Conservation (phyloP, 2,329 filamentous ascomycete genomes). For the Metarhizium rileyi region DNA sequence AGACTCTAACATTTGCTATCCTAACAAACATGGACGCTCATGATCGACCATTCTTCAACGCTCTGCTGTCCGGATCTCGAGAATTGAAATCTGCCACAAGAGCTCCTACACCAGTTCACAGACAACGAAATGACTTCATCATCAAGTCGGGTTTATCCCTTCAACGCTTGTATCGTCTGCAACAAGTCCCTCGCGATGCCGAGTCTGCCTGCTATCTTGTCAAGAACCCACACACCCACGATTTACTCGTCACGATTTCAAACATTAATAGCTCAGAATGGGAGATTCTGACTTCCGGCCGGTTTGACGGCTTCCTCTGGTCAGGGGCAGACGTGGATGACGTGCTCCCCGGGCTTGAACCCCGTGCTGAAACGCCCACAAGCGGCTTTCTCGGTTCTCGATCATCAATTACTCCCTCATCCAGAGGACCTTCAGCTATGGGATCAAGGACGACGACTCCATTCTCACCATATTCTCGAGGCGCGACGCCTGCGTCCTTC, state of each 20-base stretch:
- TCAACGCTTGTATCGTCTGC: conserved; percentile 74
- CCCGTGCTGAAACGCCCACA: conserved; percentile 44
- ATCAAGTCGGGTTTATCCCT: conserved; percentile 67
- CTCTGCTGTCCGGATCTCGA: conserved; percentile 55
- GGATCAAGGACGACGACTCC: conserved; percentile 38
- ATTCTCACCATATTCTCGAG: conserved; percentile 42
- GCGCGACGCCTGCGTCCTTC: conserved; percentile 47
- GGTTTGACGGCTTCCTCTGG: conserved; percentile 93
- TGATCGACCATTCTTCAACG: conserved; percentile 73
- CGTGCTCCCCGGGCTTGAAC: conserved; percentile 33
- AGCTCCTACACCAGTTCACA: conserved; percentile 59
- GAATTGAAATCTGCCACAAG: conserved; percentile 47
- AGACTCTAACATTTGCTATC: conserved; percentile 88
- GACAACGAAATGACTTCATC: conserved; percentile 62
- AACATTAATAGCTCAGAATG: conserved; percentile 89
- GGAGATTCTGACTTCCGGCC: conserved; percentile 88
- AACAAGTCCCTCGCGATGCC: conserved; percentile 66
- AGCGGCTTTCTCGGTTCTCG: conserved; percentile 33
- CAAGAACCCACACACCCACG: conserved; percentile 71
- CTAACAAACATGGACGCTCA: conserved; percentile 72
- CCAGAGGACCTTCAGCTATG: conserved; percentile 30
- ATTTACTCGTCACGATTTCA: conserved; percentile 75
- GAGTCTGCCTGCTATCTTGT: conserved; percentile 81
- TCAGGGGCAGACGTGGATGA: conserved; percentile 69
- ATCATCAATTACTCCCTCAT: conserved; percentile 28